Conservation (phyloP, 2,329 filamentous ascomycete genomes). For the Neopestalotiopsis rosae region DNA sequence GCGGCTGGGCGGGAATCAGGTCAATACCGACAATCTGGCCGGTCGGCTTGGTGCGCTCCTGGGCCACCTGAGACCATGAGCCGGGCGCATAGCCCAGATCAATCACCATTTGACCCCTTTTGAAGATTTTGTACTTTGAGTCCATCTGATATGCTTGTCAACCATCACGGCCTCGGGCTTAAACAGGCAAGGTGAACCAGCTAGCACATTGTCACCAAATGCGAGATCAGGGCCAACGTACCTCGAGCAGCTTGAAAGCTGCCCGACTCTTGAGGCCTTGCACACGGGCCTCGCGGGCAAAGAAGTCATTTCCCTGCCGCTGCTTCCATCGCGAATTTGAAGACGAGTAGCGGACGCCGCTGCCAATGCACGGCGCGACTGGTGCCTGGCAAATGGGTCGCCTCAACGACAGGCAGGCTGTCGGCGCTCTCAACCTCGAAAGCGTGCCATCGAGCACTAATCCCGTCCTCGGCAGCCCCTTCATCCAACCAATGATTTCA, state of each 20-base stretch:
- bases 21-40: conserved; percentile 91
- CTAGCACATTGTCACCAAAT: background rate
- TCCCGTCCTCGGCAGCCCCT: conserved; percentile 27
- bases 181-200: background rate
- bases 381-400: background rate
- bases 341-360: conserved; percentile 49
- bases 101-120: conserved; percentile 80
- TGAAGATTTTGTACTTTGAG: conserved; percentile 79
- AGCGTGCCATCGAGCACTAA: conserved; percentile 33
- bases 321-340: conserved; percentile 79
- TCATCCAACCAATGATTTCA: conserved; percentile 28
- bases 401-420: background rate
- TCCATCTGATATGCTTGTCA: conserved; percentile 67
- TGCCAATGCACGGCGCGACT: background rate
- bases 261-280: conserved; percentile 86
- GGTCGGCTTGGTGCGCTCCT: conserved; percentile 75
- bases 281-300: conserved; percentile 76
- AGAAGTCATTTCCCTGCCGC: conserved; percentile 76
- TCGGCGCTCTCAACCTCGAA: conserved; percentile 8
- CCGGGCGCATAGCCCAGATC: conserved; percentile 87
- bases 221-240: conserved; percentile 39
- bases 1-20: conserved; percentile 89
- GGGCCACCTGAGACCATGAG: conserved; percentile 80
- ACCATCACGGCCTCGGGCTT: background rate
- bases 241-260: conserved; percentile 91